These are phyloP conservation scores for Rhynchosporium agropyri DNA, from an alignment of 2,329 filamentous ascomycete species.

Conservation along the genomic window DNA sequence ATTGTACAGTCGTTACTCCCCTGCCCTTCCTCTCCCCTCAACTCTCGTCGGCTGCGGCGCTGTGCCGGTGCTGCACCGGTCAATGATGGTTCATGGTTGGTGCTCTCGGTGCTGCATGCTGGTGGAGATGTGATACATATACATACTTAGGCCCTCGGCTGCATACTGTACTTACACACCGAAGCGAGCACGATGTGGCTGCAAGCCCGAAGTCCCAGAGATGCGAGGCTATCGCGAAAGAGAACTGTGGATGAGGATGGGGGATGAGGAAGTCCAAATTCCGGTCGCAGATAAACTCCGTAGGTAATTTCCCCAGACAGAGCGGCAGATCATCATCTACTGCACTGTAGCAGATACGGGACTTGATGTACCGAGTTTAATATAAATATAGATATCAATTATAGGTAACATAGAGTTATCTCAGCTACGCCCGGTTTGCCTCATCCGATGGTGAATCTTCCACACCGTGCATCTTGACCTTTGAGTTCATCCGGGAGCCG, in stretches of 20 bases:
- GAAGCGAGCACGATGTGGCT: slow-evolving; percentile 4
- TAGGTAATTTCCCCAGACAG: slow-evolving; percentile 1
- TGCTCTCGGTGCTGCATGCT: background rate
- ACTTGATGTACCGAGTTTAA: background rate
- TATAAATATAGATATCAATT: background rate
- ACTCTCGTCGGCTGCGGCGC: slow-evolving; percentile 12
- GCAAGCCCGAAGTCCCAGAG: background rate
- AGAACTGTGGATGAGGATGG: background rate
- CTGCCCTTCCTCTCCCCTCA: too few species aligned
- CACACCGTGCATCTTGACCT: background rate
- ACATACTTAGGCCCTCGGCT: background rate
- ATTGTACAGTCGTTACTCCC: too few species aligned
- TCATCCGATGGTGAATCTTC: slow-evolving; percentile 6
- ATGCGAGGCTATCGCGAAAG: slow-evolving; percentile 1
- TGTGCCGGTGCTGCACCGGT: slow-evolving; percentile 6
- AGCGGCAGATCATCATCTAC: slow-evolving; percentile 9
- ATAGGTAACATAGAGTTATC: background rate
- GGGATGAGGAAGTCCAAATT: slow-evolving; percentile 1
- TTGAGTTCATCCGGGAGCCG: slow-evolving; percentile 10
- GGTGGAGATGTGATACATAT: background rate
- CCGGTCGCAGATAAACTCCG: slow-evolving; percentile 11
- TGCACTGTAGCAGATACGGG: background rate
- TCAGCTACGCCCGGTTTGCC: background rate
- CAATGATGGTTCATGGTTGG: too few species aligned
- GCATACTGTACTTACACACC: background rate